A percentile compares a stretch with the other conserved stretches of the same genome.
Conservation (phyloP, 352 stramenopile species). For the Globisporangium apiculatum region DNA sequence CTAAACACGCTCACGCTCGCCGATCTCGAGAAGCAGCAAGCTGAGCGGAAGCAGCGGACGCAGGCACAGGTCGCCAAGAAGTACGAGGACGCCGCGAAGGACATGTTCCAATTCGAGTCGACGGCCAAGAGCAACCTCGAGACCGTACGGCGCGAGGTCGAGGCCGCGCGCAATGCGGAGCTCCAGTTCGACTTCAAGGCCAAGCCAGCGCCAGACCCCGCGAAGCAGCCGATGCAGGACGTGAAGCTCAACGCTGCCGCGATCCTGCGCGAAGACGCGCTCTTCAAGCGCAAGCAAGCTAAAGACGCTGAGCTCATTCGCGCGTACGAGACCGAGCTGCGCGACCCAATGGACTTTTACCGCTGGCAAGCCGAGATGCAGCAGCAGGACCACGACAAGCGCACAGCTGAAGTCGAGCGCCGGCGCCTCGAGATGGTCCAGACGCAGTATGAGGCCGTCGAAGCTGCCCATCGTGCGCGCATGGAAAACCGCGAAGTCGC, state of each 20-base stretch:
- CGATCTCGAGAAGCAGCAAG: slow-evolving; percentile 50
- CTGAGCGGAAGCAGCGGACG: slow-evolving; percentile 42
- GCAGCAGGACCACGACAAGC: slow-evolving; percentile 65
- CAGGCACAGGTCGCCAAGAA: slow-evolving; percentile 63
- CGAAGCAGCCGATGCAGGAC: slow-evolving; percentile 19
- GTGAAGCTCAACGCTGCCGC: slow-evolving; percentile 87
- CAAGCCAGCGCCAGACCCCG: slow-evolving; percentile 43
- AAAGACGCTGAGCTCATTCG: slow-evolving; percentile 83
- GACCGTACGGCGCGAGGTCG: slow-evolving; percentile 49
- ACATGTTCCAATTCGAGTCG: slow-evolving; percentile 74
- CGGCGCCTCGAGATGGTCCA: slow-evolving; percentile 81
- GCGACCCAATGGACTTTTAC: slow-evolving; percentile 89
- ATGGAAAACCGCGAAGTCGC: slow-evolving; percentile 82
- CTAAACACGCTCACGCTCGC: slow-evolving; percentile 64
- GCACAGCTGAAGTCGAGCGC: slow-evolving; percentile 61
- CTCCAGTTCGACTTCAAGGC: slow-evolving; percentile 76
- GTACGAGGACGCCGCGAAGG: slow-evolving; percentile 54
- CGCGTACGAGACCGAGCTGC: slow-evolving; percentile 86
- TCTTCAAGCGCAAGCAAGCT: slow-evolving; percentile 90
- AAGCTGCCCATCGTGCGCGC: slow-evolving; percentile 51
- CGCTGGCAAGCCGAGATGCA: slow-evolving; percentile 86
- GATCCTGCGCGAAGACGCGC: slow-evolving; percentile 88
- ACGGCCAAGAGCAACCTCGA: slow-evolving; percentile 75
- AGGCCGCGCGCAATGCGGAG: slow-evolving; percentile 47
- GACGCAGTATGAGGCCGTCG: slow-evolving; percentile 72